Base-by-base conservation (phyloP, 179 eudicot species). In the Corrigiola litoralis region DNA sequence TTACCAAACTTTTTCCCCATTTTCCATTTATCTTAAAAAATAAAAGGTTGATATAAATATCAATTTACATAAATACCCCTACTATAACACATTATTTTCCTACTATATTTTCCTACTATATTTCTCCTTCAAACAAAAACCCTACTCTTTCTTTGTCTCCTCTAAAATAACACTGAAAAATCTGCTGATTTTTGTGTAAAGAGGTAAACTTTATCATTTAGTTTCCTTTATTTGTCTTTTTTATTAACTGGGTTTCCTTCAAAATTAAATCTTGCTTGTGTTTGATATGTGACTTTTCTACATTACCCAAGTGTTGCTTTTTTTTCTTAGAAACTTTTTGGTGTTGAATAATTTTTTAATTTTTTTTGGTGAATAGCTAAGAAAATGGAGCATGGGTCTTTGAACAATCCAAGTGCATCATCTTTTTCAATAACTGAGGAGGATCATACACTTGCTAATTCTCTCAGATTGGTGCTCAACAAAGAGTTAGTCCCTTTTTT, bases 381-480 rank as follows among this genome's bases (percentile, higher is more conserved):
- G 50, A 38, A 12, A 33, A 89, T 90, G 95, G 95, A 90, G 56
- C 85, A 81, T 61, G 96, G 95, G 21, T 76, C 91, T 32, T 49
- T 42, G 21, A 68, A 84, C 53, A 83, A 90, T 80, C 87, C 80
- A 47, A 72, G 85, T 20, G 74, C 89, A 23, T 85, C 89, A 38
- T 85, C 96, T 6, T 87, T 90, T 60, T 79, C 91, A 1, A 60
- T 90, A 58, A 75, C 86, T 0, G 96, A 90, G 28, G 95, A 90
- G 64, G 96, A 90, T 77, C 96, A 90, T 49, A 87, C 96, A 0
- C 77, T 90, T 12, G 95, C 96, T 17, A 90, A 90, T 69, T 77
- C 96, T 16, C 64, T 87, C 18, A 77, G 89, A 80, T 77, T 80
- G 47, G 69, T 74, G 67, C 96, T 90, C 60, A 85, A 87, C 65